Base-by-base conservation (phyloP, 2,329 filamentous ascomycete genomes). In the Colletotrichum musae region DNA sequence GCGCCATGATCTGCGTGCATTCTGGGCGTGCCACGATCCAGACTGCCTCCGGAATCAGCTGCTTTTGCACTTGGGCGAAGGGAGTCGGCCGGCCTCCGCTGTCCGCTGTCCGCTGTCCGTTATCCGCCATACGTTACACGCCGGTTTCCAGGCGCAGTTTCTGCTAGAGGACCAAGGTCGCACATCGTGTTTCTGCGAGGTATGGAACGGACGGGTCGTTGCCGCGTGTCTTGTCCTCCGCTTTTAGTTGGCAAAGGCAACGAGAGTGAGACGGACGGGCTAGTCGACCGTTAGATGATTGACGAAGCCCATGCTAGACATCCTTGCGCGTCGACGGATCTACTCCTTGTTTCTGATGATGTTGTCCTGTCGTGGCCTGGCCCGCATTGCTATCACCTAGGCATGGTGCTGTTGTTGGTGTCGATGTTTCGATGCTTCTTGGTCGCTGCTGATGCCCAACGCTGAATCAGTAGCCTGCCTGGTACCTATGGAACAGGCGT, bases 11-110 rank as follows among this genome's bases (percentile, higher is more conserved):
- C 58, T 62, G 58, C 58, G 21, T 62, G 58, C 58, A 56, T 39
- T 43, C 41, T 43, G 41, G 41, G 41, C 47, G 39, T 63, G 52
- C 59, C 43, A 48, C 43, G 41, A 62, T 62, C 32, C 58, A 56
- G 64, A 50, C 52, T 58, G 39, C 24, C 24, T 53, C 26, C 18
- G 48, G 52, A 64, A 64, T 53, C 59, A 68, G 64, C 59, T 68
- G 64, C 64, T 68, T 64, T 26, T 58, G 45, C 36, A 43, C 57
- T 51, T 63, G 64, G 58, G 32, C 52, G 26, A 58, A 36, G 3
- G 59, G 64, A 64, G 59, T 28, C 53, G 59, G 64, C 64, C 59
- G 59, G 59, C 4, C 36, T 68, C 65, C 53, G 41, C 58, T 10
- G 41, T 21, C 18, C 24, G 48, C 18, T 18, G 18, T 18, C 18